phyloP scores from a whole-genome alignment of 768 basidiomycete species.

The Amanita phalloides region DNA sequence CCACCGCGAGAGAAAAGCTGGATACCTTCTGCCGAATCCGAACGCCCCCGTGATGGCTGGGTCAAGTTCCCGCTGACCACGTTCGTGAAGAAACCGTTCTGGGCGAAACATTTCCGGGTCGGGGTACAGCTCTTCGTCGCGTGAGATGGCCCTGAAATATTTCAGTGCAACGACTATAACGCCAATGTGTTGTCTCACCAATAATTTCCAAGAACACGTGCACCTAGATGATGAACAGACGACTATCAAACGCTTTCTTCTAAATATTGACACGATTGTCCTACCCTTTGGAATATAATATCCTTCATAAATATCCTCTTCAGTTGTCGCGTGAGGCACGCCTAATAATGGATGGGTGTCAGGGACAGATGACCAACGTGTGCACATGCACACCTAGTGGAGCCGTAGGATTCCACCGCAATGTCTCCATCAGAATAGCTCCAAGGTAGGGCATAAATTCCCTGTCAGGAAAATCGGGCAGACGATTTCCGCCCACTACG shows the following conservation, averaged over 20 bases:
- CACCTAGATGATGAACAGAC: conserved; percentile 8
- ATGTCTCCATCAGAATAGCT: conserved; percentile 30
- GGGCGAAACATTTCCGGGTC: conserved; percentile 20
- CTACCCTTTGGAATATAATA: conserved; percentile 16
- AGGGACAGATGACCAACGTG: neutral
- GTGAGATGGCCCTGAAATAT: conserved; percentile 31
- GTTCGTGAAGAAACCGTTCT: conserved; percentile 30
- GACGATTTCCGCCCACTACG: conserved; percentile 24
- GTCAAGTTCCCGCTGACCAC: conserved; percentile 12
- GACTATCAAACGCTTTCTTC: too few species aligned
- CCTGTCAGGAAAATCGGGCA: conserved; percentile 31
- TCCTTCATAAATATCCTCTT: conserved; percentile 22
- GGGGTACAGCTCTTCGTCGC: conserved; percentile 39
- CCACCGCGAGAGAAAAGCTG: too few species aligned
- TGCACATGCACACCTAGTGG: conserved; percentile 22
- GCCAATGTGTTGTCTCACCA: conserved; percentile 12
- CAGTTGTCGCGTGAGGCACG: conserved; percentile 20
- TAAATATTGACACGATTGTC: neutral
- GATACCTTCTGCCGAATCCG: conserved; percentile 24
- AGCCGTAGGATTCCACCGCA: conserved; percentile 28
- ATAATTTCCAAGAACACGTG: conserved; percentile 17
- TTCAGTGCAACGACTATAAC: neutral
- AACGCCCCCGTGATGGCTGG: conserved; percentile 15
- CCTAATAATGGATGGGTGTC: conserved; percentile 12
- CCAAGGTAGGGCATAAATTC: conserved; percentile 29